Evolutionary conservation across 1,284 basidiomycete species (phyloP), one percentile per base, ranked within the genome.

Genomic region (Austroboletus novae-zelandiae): DNA sequence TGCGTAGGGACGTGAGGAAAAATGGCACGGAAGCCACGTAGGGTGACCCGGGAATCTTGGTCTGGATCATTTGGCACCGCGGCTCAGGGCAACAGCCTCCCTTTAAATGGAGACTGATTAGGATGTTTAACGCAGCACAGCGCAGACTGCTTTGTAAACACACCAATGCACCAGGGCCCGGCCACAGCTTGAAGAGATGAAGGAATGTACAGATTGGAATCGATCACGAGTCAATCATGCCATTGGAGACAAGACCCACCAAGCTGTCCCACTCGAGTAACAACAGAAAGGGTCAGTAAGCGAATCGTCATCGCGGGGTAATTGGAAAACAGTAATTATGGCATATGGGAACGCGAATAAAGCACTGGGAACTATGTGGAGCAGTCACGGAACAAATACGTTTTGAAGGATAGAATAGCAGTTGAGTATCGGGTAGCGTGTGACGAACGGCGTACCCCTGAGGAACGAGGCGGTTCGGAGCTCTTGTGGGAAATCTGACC

Each of bases 41-140:
- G 59, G 32, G 58, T 47, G 45, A 37, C 46, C 59, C 62, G 65
- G 61, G 59, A 64, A 62, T 53, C 62, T 53, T 48, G 62, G 65
- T 58, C 65, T 64, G 62, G 62, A 55, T 62, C 64, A 54, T 49
- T 62, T 64, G 54, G 51, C 52, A 30, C 65, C 55, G 58, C 58
- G 64, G 61, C 62, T 59, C 61, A 65, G 56, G 61, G 62, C 31
- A 65, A 64, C 62, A 64, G 62, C 62, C 62, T 64, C 43, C 54
- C 64, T 53, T 48, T 58, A 66, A 62, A 64, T 67, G 63, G 57
- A 67, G 54, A 46, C 29, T 53, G 54, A 62, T 62, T 57, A 52
- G 65, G 67, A 66, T 64, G 61, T 51, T 55, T 60, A 46, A 55
- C 39, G 54, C 44, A 57, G 56, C 62, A 66, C 59, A 61, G 62